phyloP scores from a whole-genome alignment of 164 flowering plant species.

The Magnolia kwangsiensis region DNA sequence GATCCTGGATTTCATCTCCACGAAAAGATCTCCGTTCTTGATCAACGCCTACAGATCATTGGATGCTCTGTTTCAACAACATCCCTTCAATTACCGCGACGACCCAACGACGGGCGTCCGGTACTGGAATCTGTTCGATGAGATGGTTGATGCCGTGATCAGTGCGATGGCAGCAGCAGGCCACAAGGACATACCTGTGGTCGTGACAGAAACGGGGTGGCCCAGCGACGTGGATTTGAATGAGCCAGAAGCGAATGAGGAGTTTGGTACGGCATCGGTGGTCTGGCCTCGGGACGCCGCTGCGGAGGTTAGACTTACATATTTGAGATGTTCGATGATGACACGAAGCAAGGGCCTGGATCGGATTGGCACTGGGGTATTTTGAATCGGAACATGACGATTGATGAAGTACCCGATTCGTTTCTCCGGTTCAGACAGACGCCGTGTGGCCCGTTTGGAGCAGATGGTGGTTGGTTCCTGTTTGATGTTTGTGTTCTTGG shows the following conservation, averaged over 20 bases:
- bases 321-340: conserved; percentile 61
- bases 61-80: conserved; percentile 68
- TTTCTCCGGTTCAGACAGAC: conserved; percentile 27
- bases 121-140: conserved; percentile 72
- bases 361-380: conserved; percentile 52
- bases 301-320: conserved; percentile 62
- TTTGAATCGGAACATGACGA: conserved; percentile 48
- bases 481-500: background rate
- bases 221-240: conserved; percentile 42
- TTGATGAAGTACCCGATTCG: conserved; percentile 42
- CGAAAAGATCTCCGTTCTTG: conserved; percentile 65
- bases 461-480: background rate
- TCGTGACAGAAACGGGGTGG: conserved; percentile 90
- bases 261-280: conserved; percentile 43
- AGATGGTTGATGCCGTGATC: conserved; percentile 70
- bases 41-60: conserved; percentile 51
- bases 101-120: conserved; percentile 67
- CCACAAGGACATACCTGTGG: conserved; percentile 53
- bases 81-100: conserved; percentile 55
- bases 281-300: conserved; percentile 62
- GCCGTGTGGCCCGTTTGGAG: background rate
- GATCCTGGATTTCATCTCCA: conserved; percentile 50
- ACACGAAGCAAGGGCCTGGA: conserved; percentile 3
- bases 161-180: conserved; percentile 62
- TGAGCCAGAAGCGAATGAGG: conserved; percentile 42